Percentiles rank a stretch among this genome's conserved stretches.
These are phyloP conservation scores for Saturnispora ahearnii DNA, from an alignment of 805 yeast species.

Conservation along the genomic window DNA sequence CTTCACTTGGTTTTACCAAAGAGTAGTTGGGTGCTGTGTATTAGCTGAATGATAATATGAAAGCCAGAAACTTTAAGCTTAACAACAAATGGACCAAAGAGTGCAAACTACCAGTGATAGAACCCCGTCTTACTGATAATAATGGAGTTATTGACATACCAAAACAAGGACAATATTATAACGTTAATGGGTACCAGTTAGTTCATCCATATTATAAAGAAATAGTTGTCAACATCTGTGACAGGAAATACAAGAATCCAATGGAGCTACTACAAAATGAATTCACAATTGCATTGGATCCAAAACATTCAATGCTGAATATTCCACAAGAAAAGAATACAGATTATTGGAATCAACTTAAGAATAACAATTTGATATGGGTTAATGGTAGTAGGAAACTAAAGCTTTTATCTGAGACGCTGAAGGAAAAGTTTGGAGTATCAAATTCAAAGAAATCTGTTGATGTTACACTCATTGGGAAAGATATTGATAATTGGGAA, in stretches of 20 bases:
- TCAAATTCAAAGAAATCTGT: neutral
- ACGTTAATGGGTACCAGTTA: slow-evolving; percentile 1
- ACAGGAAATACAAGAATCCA: neutral
- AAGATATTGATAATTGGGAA: neutral
- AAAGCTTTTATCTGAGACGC: neutral
- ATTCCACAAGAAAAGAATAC: neutral
- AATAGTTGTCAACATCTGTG: neutral
- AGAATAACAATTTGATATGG: neutral
- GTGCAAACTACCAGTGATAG: neutral
- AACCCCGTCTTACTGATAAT: neutral
- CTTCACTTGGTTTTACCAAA: too few relatives aligned
- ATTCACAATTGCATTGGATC: neutral
- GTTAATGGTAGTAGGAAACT: neutral
- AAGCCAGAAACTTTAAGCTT: neutral
- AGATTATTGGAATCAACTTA: slow-evolving; percentile 1
- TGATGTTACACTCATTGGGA: neutral
- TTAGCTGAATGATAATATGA: neutral
- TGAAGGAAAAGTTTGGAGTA: neutral
- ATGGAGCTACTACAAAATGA: neutral
- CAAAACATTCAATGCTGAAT: neutral
- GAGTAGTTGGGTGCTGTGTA: neutral
- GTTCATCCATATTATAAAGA: slow-evolving; percentile 3
- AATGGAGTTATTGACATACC: neutral
- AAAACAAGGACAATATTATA: neutral
- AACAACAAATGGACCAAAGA: neutral